Base-by-base conservation (phyloP, 352 stramenopile genomes). In the Pythium rhizo-oryzae region DNA sequence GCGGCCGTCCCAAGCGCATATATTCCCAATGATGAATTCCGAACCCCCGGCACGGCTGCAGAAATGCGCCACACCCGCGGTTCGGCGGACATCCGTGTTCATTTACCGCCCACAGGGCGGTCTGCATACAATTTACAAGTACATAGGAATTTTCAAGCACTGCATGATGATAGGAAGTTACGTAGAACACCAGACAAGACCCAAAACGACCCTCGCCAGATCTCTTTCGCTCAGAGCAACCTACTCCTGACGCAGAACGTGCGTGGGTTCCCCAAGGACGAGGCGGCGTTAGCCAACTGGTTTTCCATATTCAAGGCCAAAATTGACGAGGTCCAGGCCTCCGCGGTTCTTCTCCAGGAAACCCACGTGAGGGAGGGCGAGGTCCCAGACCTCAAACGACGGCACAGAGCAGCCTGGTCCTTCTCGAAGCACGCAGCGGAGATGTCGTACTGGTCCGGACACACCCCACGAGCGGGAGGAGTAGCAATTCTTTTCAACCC, bases 401-500 rank as follows among this genome's bases (percentile, higher is more conserved):
- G 39, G 9, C 46, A 62, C 41, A 8, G 55, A 37, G 55, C 55
- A 24, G 9, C 21, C 9, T 62, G 55, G 55, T 30, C 28, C 19
- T 62, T 62, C 55, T 52, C 19, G 3, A 35, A 37, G 6, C 35
- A 62, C 55, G 55, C 37, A 1, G 6, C 15, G 15, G n/a, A 15
- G 8, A 51, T 62, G 35, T 62, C 55, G 23, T 52, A 62, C 25
- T 62, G 55, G 55, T 39, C 55, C 13, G 24, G 12, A 37, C 8
- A 44, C 13, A 2, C 21, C 16, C 19, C 9, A 4, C 37, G 41
- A 35, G 8, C 13, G 8, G 55, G 23, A 12, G 55, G 55, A 6
- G 55, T 62, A 8, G 55, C 37, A 12, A 62, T 62, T 23, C 55
- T 62, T 2, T 39, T 62, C 2, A 62, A 62, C 37, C 55, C 37